Conservation (phyloP, 2,329 filamentous ascomycete species). For the Chaetomiaceae sp. region DNA sequence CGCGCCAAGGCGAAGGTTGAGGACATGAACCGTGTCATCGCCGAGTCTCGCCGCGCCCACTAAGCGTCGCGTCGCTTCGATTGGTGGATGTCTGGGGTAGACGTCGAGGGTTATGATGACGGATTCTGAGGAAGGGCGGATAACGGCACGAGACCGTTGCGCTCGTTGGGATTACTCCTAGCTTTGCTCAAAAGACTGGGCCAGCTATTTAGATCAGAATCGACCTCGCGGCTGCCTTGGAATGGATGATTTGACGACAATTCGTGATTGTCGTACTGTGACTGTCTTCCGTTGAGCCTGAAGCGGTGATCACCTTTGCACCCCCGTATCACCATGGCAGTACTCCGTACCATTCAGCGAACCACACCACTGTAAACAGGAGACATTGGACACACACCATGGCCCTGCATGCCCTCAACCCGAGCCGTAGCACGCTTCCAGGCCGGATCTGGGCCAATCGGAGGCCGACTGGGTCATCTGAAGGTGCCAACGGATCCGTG, state of each 20-base stretch:
- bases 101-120: slow-evolving; percentile 14
- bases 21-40: slow-evolving; percentile 96
- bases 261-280: background rate
- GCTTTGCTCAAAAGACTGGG: background rate
- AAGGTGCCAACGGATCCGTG: background rate
- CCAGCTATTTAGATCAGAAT: slow-evolving; percentile 16
- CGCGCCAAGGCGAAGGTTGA: slow-evolving; percentile 99
- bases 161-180: slow-evolving; percentile 4
- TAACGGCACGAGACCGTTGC: background rate
- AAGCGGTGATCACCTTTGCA: too few species aligned
- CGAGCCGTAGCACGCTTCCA: background rate
- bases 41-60: slow-evolving; percentile 76
- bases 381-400: too few species aligned
- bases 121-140: slow-evolving; percentile 11
- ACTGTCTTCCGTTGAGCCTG: too few species aligned
- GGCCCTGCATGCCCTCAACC: background rate
- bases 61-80: slow-evolving; percentile 34
- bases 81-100: slow-evolving; percentile 1
- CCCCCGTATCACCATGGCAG: too few species aligned
- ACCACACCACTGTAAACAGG: too few species aligned
- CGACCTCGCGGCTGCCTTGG: slow-evolving; percentile 16
- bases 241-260: too few species aligned
- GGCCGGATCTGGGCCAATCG: background rate
- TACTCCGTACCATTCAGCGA: too few species aligned
- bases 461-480: background rate